Evolutionary conservation across 371 early-diverging fungal species (phyloP).

Genomic region (Chytridium lagenaria): DNA sequence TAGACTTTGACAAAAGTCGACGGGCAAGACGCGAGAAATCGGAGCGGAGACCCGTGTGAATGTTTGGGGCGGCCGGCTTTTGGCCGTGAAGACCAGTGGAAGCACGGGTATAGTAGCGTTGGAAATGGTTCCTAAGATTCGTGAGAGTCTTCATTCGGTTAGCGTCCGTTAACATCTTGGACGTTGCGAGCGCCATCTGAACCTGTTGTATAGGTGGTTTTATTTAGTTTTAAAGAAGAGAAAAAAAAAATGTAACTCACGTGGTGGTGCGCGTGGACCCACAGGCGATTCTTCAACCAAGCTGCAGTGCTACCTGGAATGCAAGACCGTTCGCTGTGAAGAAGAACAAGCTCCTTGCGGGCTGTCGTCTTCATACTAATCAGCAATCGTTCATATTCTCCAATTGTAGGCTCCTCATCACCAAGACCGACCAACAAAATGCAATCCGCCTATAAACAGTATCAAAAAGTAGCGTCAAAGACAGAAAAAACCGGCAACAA

Average conservation of each 20-base stretch:
- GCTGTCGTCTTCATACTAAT: conserved; percentile 95
- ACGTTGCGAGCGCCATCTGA: conserved; percentile 75
- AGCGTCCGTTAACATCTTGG: conserved; percentile 35
- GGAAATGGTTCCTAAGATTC: conserved; percentile 44
- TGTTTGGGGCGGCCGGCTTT: conserved; percentile 22
- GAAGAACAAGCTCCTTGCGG: conserved; percentile 88
- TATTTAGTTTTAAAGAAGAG: background rate
- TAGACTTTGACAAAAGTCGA: conserved; percentile 89
- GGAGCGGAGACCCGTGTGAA: conserved; percentile 55
- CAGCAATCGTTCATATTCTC: conserved; percentile 90
- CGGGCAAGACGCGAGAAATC: conserved; percentile 88
- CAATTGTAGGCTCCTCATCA: conserved; percentile 85
- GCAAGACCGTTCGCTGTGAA: conserved; percentile 82
- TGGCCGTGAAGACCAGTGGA: conserved; percentile 16
- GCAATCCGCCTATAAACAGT: conserved; percentile 75
- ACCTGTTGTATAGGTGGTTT: conserved; percentile 28
- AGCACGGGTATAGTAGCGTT: conserved; percentile 40
- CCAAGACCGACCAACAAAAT: conserved; percentile 90
- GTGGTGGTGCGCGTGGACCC: conserved; percentile 97
- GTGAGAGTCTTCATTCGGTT: conserved; percentile 41
- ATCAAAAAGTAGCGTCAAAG: background rate
- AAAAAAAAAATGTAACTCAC: conserved; percentile 49
- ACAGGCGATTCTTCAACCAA: conserved; percentile 91
- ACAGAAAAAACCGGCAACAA: background rate
- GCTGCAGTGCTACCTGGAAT: conserved; percentile 82